Conservation (phyloP, 306 rosid genomes). For the Coriaria nepalensis region DNA sequence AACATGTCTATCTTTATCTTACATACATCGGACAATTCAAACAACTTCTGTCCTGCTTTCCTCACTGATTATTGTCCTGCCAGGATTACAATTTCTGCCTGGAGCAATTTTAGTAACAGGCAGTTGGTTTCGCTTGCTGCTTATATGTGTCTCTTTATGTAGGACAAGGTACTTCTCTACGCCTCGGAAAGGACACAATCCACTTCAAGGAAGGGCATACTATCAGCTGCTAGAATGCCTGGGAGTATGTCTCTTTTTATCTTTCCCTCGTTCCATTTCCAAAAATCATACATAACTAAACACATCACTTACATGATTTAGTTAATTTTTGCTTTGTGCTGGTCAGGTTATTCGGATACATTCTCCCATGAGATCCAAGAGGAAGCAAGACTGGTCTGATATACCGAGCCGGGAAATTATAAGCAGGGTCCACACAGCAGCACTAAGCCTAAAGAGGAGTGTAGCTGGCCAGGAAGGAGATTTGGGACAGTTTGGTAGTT, state of each 20-base stretch:
- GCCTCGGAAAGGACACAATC: constrained; percentile 95
- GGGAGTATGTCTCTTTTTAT: constrained; percentile 56
- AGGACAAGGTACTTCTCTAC: constrained; percentile 94
- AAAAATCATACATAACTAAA: too few species aligned
- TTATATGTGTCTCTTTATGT: too few species aligned
- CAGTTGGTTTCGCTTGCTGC: too few species aligned
- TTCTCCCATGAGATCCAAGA: constrained; percentile 89
- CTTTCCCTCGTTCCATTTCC: too few species aligned
- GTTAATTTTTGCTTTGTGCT: constrained; percentile 3
- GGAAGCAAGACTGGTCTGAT: constrained; percentile 87
- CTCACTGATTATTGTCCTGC: too few species aligned
- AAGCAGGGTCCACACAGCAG: constrained; percentile 72
- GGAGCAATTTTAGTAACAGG: too few species aligned
- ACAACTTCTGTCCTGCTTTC: too few species aligned
- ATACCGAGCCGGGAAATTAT: constrained; percentile 64
- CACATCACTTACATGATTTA: not conserved
- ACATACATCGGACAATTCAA: too few species aligned
- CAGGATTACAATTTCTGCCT: too few species aligned
- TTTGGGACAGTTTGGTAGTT: constrained; percentile 77
- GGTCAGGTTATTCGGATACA: constrained; percentile 87
- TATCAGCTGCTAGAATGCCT: constrained; percentile 97
- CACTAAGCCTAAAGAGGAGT: constrained; percentile 46
- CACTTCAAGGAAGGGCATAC: constrained; percentile 99
- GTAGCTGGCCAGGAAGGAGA: constrained; percentile 24
- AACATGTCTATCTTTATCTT: too few species aligned